Conservation (phyloP, 2,329 filamentous ascomycete species). For the Ophiosphaerella korrae region DNA sequence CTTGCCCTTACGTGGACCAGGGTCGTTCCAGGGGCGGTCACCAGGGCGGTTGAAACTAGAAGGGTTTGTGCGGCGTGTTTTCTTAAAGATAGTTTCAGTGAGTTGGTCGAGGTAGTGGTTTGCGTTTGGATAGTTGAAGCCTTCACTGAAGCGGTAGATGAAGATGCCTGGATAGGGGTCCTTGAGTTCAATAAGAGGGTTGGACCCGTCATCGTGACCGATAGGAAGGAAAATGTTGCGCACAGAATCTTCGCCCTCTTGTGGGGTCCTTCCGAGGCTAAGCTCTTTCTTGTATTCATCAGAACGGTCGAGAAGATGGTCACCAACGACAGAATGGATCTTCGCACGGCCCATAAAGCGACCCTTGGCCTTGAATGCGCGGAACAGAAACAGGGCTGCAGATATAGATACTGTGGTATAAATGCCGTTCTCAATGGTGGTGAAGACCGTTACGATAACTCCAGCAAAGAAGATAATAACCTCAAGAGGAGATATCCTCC, state of each 20-base stretch:
- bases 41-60: conserved; percentile 61
- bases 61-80: conserved; percentile 78
- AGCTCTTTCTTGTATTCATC: conserved; percentile 29
- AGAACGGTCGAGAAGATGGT: conserved; percentile 65
- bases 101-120: conserved; percentile 82
- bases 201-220: conserved; percentile 84
- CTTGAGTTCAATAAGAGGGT: conserved; percentile 77
- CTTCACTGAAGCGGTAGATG: conserved; percentile 94
- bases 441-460: conserved; percentile 88
- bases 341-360: conserved; percentile 83
- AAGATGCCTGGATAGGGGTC: conserved; percentile 91
- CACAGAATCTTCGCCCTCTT: conserved; percentile 51
- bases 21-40: conserved; percentile 95
- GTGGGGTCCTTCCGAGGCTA: conserved; percentile 21
- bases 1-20: conserved; percentile 70
- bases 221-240: conserved; percentile 88
- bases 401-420: conserved; percentile 84
- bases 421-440: conserved; percentile 87
- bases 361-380: conserved; percentile 80
- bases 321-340: conserved; percentile 84
- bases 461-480: conserved; percentile 92
- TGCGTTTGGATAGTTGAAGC: conserved; percentile 95
- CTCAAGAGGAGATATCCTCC: conserved; percentile 88
- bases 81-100: conserved; percentile 50
- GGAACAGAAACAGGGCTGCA: conserved; percentile 77